phyloP scores from a whole-genome alignment of 495 filamentous ascomycete genomes.

The Neurospora sp. region DNA sequence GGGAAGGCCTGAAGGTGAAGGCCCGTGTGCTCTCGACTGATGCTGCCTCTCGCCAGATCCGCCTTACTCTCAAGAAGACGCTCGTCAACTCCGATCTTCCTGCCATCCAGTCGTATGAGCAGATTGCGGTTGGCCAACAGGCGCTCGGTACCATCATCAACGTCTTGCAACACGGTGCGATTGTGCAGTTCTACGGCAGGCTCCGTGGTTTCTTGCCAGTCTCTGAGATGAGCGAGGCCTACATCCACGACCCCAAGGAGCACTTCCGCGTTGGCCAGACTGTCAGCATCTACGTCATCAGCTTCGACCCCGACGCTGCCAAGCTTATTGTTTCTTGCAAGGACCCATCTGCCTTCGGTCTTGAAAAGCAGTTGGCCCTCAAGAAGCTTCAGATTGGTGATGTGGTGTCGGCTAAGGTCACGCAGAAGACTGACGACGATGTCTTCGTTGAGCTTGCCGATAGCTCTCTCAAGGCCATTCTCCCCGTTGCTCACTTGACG shows the following conservation, averaged over 20 bases:
- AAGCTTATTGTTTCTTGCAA: slow-evolving; percentile 88
- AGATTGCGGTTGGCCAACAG: slow-evolving; percentile 58
- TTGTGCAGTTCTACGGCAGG: slow-evolving; percentile 85
- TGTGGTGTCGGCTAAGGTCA: slow-evolving; percentile 65
- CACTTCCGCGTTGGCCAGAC: slow-evolving; percentile 89
- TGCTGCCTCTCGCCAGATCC: slow-evolving; percentile 62
- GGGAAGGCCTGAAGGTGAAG: slow-evolving; percentile 73
- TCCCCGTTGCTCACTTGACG: slow-evolving; percentile 67
- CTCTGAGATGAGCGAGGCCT: slow-evolving; percentile 95
- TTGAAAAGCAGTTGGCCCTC: slow-evolving; percentile 65
- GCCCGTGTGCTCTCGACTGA: slow-evolving; percentile 76
- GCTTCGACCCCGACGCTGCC: slow-evolving; percentile 58
- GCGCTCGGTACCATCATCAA: slow-evolving; percentile 78
- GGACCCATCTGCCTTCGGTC: slow-evolving; percentile 65
- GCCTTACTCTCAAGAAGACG: slow-evolving; percentile 89
- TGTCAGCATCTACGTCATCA: slow-evolving; percentile 73
- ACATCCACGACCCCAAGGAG: slow-evolving; percentile 75
- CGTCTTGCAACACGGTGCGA: slow-evolving; percentile 64
- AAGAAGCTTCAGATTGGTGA: slow-evolving; percentile 59
- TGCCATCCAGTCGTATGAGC: slow-evolving; percentile 64
- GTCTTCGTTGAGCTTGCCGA: slow-evolving; percentile 65
- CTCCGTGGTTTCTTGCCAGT: slow-evolving; percentile 80
- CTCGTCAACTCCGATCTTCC: slow-evolving; percentile 76
- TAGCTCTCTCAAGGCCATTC: slow-evolving; percentile 59
- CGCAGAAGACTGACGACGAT: slow-evolving; percentile 75